A percentile compares a stretch with the other conserved stretches of the same genome.
phyloP scores from a whole-genome alignment of 495 filamentous ascomycete genomes.

The Penicillium turbatum region DNA sequence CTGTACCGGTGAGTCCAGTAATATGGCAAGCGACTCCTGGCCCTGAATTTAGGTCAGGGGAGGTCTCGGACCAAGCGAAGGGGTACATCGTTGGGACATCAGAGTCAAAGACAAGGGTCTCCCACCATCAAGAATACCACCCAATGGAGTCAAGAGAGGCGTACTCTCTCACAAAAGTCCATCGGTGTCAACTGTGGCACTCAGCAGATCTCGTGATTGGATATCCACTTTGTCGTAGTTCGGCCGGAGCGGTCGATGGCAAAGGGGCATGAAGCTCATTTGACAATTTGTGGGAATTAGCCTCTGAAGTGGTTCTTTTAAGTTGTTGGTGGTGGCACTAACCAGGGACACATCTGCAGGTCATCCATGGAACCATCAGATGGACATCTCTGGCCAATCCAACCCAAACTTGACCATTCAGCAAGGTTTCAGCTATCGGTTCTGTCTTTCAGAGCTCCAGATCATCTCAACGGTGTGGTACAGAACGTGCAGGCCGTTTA shows the following conservation, averaged over 20 bases:
- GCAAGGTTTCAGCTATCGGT: not conserved
- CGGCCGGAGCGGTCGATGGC: conserved; percentile 1
- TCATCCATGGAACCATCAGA: not conserved
- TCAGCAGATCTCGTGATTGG: not conserved
- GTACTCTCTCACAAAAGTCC: not conserved
- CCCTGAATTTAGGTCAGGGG: no score
- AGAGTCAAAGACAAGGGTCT: not conserved
- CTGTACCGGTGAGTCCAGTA: no score
- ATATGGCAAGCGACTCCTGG: no score
- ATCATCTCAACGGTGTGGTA: not conserved
- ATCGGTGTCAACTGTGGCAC: not conserved
- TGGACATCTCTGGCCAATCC: not conserved
- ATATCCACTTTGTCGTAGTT: not conserved
- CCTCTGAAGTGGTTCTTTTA: not conserved
- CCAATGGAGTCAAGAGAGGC: not conserved
- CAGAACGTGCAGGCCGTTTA: not conserved
- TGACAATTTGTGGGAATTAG: no score
- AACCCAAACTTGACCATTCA: not conserved
- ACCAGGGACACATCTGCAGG: conserved; percentile 1
- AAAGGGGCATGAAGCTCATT: not conserved
- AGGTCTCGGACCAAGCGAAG: no score
- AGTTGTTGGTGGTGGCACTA: not conserved
- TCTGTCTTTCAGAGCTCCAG: not conserved
- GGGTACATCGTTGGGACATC: not conserved
- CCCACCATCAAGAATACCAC: not conserved